A percentile compares a stretch with the other conserved stretches of the same genome.
phyloP scores from a whole-genome alignment of 768 basidiomycete genomes.

The Boletellus ananiceps region DNA sequence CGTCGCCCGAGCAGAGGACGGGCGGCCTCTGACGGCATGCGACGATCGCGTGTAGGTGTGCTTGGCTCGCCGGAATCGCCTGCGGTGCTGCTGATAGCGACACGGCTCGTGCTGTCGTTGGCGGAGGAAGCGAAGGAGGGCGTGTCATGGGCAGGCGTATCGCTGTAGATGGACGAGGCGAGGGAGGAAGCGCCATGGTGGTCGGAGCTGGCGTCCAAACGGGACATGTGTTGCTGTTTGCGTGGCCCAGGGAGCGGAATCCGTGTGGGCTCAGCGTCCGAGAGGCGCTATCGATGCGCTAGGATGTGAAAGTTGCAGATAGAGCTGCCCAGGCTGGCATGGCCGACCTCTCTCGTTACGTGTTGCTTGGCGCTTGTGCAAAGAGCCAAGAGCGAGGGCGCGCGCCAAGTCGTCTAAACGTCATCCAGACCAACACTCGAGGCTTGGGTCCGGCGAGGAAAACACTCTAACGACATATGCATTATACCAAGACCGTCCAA shows the following conservation, averaged over 20 bases:
- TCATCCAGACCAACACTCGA: no score
- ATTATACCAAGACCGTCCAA: constrained; percentile 6
- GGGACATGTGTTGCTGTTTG: constrained; percentile 7
- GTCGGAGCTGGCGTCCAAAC: constrained; percentile 57
- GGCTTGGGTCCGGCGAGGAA: no score
- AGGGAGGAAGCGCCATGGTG: constrained; percentile 88
- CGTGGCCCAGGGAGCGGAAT: not conserved
- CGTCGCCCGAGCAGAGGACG: constrained; percentile 9
- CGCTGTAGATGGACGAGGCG: constrained; percentile 49
- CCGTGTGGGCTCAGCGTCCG: no score
- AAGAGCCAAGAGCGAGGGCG: no score
- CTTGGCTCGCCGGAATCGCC: constrained; percentile 11
- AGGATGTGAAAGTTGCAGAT: no score
- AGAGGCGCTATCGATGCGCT: no score
- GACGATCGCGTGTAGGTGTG: constrained; percentile 7
- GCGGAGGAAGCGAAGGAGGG: constrained; percentile 22
- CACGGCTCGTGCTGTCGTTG: constrained; percentile 13
- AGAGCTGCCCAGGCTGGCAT: not conserved
- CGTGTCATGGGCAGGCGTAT: not conserved
- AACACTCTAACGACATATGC: no score
- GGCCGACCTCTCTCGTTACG: constrained; percentile 7
- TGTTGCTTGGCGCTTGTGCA: not conserved
- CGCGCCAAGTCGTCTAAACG: no score
- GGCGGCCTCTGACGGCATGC: constrained; percentile 13
- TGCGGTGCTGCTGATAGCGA: not conserved